Evolutionary conservation across 108 stramenopile species (phyloP).

Genomic region (Aurantiochytrium sp.): DNA sequence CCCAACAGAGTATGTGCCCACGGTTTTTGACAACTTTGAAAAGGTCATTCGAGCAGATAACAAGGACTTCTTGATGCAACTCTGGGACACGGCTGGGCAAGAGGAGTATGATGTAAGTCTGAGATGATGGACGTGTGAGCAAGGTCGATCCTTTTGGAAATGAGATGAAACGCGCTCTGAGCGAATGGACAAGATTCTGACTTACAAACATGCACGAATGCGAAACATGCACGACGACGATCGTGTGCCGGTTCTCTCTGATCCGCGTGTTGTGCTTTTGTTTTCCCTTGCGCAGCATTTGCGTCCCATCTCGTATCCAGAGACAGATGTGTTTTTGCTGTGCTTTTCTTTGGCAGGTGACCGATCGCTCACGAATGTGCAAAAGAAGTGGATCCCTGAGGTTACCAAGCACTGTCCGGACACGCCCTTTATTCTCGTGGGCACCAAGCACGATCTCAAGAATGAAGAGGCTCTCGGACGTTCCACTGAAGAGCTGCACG

Average conservation of each 20-base stretch:
- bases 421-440: constrained; percentile 53
- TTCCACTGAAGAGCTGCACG: constrained; percentile 35
- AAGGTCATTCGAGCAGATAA: constrained; percentile 3
- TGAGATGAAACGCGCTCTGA: not conserved
- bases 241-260: too few species aligned
- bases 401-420: constrained; percentile 44
- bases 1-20: constrained; percentile 60
- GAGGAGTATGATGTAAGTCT: constrained; percentile 43
- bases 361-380: constrained; percentile 45
- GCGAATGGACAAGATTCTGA: not conserved
- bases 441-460: constrained; percentile 46
- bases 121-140: not conserved
- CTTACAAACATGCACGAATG: not conserved
- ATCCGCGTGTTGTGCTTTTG: too few species aligned
- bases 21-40: constrained; percentile 40
- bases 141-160: not conserved
- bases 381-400: constrained; percentile 54
- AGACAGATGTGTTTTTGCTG: constrained; percentile 57
- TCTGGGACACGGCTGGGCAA: constrained; percentile 63
- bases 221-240: too few species aligned
- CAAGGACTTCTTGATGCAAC: constrained; percentile 47
- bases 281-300: constrained; percentile 25
- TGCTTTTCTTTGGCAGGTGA: constrained; percentile 45
- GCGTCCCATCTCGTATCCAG: constrained; percentile 54
- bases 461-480: constrained; percentile 26